Evolutionary conservation across 495 filamentous ascomycete genomes (phyloP).

Genomic region (Mycothermus thermophilus): DNA sequence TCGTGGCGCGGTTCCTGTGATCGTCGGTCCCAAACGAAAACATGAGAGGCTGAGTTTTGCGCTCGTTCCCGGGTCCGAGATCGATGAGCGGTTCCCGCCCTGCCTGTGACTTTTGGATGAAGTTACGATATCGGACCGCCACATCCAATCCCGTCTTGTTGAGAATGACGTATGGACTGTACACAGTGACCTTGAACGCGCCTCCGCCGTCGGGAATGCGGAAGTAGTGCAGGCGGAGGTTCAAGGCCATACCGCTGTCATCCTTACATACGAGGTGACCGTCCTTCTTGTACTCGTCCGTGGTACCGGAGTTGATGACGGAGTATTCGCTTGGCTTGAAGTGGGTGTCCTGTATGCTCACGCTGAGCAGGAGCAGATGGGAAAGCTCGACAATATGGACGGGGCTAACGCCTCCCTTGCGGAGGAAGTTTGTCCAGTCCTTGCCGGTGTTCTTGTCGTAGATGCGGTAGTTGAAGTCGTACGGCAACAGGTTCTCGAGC

Average conservation of each 20-base stretch:
- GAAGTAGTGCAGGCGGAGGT: slow-evolving; percentile 82
- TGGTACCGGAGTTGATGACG: slow-evolving; percentile 79
- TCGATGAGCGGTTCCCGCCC: slow-evolving; percentile 51
- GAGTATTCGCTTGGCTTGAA: slow-evolving; percentile 93
- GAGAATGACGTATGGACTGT: slow-evolving; percentile 82
- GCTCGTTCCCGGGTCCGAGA: slow-evolving; percentile 20
- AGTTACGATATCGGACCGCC: slow-evolving; percentile 75
- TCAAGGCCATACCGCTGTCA: slow-evolving; percentile 59
- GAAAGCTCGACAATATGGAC: slow-evolving; percentile 95
- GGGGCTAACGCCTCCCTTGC: slow-evolving; percentile 90
- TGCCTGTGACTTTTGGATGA: slow-evolving; percentile 66
- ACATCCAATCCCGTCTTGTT: slow-evolving; percentile 90
- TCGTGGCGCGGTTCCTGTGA: slow-evolving; percentile 69
- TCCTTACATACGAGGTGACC: slow-evolving; percentile 69
- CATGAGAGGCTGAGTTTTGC: slow-evolving; percentile 82
- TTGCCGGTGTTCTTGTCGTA: slow-evolving; percentile 96
- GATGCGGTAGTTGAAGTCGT: slow-evolving; percentile 97
- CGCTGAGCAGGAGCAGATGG: slow-evolving; percentile 77
- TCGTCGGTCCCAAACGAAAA: slow-evolving; percentile 84
- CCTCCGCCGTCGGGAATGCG: slow-evolving; percentile 86
- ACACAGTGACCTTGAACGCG: slow-evolving; percentile 88
- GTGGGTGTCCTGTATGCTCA: slow-evolving; percentile 90
- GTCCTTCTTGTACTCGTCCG: slow-evolving; percentile 83
- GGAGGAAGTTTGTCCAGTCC: slow-evolving; percentile 95
- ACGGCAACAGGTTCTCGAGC: slow-evolving; percentile 86